Evolutionary conservation across 169 alveolate species (phyloP).

Genomic region (Eimeria zaria): DNA sequence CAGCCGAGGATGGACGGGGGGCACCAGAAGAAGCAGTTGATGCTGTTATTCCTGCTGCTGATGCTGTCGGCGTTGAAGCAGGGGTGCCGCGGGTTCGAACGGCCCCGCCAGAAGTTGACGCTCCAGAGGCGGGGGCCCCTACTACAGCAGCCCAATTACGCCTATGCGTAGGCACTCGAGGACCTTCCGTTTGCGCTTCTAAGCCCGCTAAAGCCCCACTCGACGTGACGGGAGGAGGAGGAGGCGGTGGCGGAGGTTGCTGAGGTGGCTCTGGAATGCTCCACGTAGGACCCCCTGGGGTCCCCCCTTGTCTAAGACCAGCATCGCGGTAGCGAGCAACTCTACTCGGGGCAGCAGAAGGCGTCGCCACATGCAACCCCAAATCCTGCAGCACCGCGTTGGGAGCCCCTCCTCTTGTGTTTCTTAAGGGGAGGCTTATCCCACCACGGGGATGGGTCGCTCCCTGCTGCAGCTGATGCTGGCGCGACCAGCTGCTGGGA

Average conservation of each 20-base stretch:
- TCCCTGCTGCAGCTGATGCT: conserved; percentile 55
- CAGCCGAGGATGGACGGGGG: conserved; percentile 65
- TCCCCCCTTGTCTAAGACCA: conserved; percentile 27
- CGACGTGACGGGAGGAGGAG: conserved; percentile 58
- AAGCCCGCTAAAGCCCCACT: conserved; percentile 32
- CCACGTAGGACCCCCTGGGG: conserved; percentile 30
- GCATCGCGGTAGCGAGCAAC: conserved; percentile 56
- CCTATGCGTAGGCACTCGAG: conserved; percentile 46
- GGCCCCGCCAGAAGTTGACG: conserved; percentile 20
- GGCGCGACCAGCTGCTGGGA: conserved; percentile 62
- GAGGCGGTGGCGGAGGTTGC: conserved; percentile 72
- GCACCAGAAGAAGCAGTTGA: background rate
- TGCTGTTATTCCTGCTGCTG: conserved; percentile 18
- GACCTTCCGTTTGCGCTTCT: conserved; percentile 59
- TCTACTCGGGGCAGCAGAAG: conserved; percentile 40
- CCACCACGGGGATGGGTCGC: conserved; percentile 26
- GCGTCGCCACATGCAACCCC: conserved; percentile 47
- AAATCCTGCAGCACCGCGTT: conserved; percentile 56
- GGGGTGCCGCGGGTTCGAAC: conserved; percentile 49
- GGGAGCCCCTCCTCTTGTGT: conserved; percentile 29
- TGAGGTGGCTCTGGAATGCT: conserved; percentile 50
- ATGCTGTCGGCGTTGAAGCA: conserved; percentile 31
- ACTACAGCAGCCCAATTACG: conserved; percentile 77
- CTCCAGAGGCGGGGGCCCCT: conserved; percentile 70
- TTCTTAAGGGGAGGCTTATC: background rate